A percentile compares a stretch with the other conserved stretches of the same genome.
Conservation (phyloP, 2,329 filamentous ascomycete genomes). For the Botryotinia convoluta region DNA sequence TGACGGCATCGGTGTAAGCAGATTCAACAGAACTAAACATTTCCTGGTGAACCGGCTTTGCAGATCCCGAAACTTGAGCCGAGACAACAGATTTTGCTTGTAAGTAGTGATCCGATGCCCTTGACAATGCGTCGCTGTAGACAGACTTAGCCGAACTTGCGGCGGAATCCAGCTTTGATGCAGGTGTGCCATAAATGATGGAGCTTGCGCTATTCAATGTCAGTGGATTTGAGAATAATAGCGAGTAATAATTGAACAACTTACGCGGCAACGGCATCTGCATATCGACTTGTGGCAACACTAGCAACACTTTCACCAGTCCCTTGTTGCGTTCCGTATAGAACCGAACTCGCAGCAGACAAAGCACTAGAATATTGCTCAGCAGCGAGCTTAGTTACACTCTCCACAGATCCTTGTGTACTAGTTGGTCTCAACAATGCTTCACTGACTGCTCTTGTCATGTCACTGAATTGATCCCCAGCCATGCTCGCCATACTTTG, state of each 20-base stretch:
- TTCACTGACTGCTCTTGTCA: conserved; percentile 56
- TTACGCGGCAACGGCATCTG: conserved; percentile 56
- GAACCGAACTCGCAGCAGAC: conserved; percentile 53
- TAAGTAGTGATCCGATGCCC: conserved; percentile 66
- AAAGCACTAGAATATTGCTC: conserved; percentile 57
- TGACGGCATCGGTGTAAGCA: conserved; percentile 65
- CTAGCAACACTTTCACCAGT: conserved; percentile 47
- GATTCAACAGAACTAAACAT: conserved; percentile 66
- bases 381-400: conserved; percentile 50
- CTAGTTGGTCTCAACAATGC: conserved; percentile 48
- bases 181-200: conserved; percentile 63
- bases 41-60: conserved; percentile 66
- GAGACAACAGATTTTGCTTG: conserved; percentile 67
- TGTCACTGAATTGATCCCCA: conserved; percentile 50
- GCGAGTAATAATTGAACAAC: conserved; percentile 28
- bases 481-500: conserved; percentile 51
- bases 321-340: conserved; percentile 51
- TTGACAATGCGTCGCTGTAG: conserved; percentile 63
- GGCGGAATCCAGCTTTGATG: conserved; percentile 52
- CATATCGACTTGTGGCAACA: conserved; percentile 53
- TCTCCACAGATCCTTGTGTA: conserved; percentile 45
- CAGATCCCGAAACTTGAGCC: conserved; percentile 63
- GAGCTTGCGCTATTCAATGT: conserved; percentile 45
- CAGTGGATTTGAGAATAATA: conserved; percentile 25
- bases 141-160: conserved; percentile 48